Conservation (phyloP, 768 basidiomycete species). For the Hortiboletus campestris region DNA sequence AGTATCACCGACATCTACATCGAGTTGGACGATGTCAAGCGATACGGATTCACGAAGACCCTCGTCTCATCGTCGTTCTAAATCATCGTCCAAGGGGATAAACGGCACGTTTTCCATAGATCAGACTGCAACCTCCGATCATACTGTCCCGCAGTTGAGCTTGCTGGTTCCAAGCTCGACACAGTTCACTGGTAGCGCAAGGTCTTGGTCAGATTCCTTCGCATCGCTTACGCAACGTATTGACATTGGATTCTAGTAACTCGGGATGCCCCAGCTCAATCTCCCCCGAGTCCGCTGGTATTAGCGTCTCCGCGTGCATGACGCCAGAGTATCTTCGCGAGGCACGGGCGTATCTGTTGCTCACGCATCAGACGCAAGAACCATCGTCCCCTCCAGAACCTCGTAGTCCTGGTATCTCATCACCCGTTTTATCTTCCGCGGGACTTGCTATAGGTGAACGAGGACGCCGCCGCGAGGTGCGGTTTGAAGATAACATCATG, state of each 20-base stretch:
- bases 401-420: conserved; percentile 24
- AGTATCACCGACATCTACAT: conserved; percentile 24
- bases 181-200: conserved; percentile 10
- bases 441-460: conserved; percentile 28
- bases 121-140: conserved; percentile 10
- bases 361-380: conserved; percentile 24
- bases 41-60: conserved; percentile 19
- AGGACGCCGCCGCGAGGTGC: conserved; percentile 33
- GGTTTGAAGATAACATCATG: conserved; percentile 34
- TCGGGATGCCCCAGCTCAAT: conserved; percentile 31
- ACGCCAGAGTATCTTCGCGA: conserved; percentile 34
- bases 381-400: conserved; percentile 8
- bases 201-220: conserved; percentile 7
- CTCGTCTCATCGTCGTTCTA: conserved; percentile 5
- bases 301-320: conserved; percentile 29
- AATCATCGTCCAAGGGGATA: conserved; percentile 10
- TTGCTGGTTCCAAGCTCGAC: conserved; percentile 26
- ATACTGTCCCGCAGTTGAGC: conserved; percentile 25
- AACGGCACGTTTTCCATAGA: conserved; percentile 2
- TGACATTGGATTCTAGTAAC: conserved; percentile 17
- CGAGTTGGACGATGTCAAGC: conserved; percentile 31
- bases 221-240: not conserved
- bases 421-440: conserved; percentile 31
- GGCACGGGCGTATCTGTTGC: conserved; percentile 32
- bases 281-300: conserved; percentile 34